A percentile compares a stretch with the other conserved stretches of the same genome.
Evolutionary conservation across 352 stramenopile species (phyloP).

Genomic region (Pythium oligandrum): DNA sequence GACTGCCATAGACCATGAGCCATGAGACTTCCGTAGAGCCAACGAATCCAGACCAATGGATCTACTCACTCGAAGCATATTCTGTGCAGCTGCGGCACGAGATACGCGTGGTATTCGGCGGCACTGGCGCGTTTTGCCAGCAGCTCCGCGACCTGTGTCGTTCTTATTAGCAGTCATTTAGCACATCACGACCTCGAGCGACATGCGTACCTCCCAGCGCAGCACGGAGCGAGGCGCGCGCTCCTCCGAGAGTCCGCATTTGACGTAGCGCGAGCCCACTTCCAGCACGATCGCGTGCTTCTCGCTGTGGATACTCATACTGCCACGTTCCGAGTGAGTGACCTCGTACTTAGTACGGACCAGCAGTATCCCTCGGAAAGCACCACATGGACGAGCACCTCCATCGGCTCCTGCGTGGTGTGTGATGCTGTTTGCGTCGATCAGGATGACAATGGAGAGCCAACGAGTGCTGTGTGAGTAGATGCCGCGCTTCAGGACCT

Average conservation of each 20-base stretch:
- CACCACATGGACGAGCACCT: too few species aligned
- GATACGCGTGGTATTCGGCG: constrained; percentile 37
- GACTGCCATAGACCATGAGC: constrained; percentile 15
- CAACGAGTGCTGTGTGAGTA: neutral
- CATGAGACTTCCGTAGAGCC: too few species aligned
- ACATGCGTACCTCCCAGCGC: constrained; percentile 51
- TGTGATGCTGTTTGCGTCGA: too few species aligned
- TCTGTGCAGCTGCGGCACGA: constrained; percentile 50
- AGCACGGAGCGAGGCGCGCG: constrained; percentile 59
- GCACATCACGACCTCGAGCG: neutral
- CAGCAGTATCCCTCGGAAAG: too few species aligned
- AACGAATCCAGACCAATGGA: neutral
- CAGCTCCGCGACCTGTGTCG: constrained; percentile 46
- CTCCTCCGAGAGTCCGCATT: constrained; percentile 72
- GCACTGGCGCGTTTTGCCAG: constrained; percentile 28
- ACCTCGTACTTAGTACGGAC: too few species aligned
- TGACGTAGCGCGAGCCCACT: constrained; percentile 59
- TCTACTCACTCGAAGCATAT: constrained; percentile 72
- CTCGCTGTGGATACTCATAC: constrained; percentile 19
- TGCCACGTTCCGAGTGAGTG: neutral
- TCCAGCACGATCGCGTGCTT: constrained; percentile 72
- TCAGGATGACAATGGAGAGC: too few species aligned
- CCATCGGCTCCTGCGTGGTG: too few species aligned
- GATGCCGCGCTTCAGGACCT: neutral
- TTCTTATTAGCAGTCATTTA: neutral